phyloP scores from a whole-genome alignment of 305 asterid species.

The Fraxinus latifolia region DNA sequence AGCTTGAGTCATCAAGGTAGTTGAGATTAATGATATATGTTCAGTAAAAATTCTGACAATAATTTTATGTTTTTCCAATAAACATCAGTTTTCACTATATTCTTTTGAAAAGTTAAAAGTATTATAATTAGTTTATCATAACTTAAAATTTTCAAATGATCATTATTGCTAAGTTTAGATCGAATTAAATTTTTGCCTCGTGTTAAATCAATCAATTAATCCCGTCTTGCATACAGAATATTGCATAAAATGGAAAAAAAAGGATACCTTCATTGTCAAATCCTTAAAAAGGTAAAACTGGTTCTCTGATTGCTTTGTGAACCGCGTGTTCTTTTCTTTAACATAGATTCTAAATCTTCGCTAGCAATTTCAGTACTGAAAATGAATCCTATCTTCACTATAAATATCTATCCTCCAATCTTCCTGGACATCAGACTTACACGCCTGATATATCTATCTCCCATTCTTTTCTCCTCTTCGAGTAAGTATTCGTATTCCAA shows the following conservation, averaged over 20 bases:
- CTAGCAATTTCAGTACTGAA: neutral
- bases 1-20: neutral
- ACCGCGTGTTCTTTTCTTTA: conserved; percentile 57
- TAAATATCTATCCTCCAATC: conserved; percentile 34
- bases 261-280: neutral
- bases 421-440: conserved; percentile 32
- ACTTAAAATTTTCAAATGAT: neutral
- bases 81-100: neutral
- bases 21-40: neutral
- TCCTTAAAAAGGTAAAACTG: neutral
- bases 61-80: neutral
- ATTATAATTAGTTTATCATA: neutral
- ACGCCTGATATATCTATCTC: conserved; percentile 18
- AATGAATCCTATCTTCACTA: conserved; percentile 21
- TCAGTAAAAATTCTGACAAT: neutral
- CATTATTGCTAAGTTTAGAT: neutral
- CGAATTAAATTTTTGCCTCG: neutral
- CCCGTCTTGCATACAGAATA: neutral
- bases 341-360: conserved; percentile 38
- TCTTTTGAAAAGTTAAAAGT: neutral
- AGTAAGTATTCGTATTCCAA: neutral
- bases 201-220: neutral
- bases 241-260: neutral
- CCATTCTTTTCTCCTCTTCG: conserved; percentile 13
- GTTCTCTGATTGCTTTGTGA: conserved; percentile 37